Evolutionary conservation across 345 rosid species (phyloP).

Genomic region (Triadica sebifera): DNA sequence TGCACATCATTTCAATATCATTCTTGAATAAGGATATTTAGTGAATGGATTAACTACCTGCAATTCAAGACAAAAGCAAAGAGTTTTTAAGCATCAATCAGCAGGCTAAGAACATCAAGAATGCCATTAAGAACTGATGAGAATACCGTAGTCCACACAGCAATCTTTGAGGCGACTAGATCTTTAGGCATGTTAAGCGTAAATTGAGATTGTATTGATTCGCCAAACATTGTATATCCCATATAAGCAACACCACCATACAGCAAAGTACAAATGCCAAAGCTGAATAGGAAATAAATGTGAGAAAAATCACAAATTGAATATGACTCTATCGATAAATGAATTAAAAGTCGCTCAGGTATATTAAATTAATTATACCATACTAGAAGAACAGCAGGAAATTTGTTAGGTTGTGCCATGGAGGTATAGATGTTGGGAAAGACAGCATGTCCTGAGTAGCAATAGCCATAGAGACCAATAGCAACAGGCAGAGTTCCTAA

Average conservation of each 20-base stretch:
- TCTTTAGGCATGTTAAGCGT: constrained; percentile 89
- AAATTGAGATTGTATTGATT: constrained; percentile 66
- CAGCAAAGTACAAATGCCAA: constrained; percentile 63
- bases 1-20: not conserved
- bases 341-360: not conserved
- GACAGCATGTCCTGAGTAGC: constrained; percentile 97
- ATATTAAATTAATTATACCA: constrained; percentile 40
- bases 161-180: constrained; percentile 86
- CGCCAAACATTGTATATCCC: constrained; percentile 96
- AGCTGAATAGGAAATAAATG: constrained; percentile 37
- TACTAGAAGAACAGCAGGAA: constrained; percentile 60
- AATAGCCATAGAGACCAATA: constrained; percentile 87
- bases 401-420: constrained; percentile 76
- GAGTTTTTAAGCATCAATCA: not conserved
- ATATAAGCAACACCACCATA: constrained; percentile 78
- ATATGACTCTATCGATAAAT: no score
- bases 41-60: constrained; percentile 95
- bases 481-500: constrained; percentile 85
- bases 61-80: constrained; percentile 23
- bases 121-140: not conserved
- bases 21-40: constrained; percentile 59
- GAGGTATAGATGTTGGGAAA: constrained; percentile 94
- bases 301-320: not conserved
- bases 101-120: not conserved
- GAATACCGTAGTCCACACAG: constrained; percentile 89